Evolutionary conservation across 192 early-diverging fungal genomes (phyloP), one percentile per base, ranked within the genome.

Genomic region (Thamnidium elegans): DNA sequence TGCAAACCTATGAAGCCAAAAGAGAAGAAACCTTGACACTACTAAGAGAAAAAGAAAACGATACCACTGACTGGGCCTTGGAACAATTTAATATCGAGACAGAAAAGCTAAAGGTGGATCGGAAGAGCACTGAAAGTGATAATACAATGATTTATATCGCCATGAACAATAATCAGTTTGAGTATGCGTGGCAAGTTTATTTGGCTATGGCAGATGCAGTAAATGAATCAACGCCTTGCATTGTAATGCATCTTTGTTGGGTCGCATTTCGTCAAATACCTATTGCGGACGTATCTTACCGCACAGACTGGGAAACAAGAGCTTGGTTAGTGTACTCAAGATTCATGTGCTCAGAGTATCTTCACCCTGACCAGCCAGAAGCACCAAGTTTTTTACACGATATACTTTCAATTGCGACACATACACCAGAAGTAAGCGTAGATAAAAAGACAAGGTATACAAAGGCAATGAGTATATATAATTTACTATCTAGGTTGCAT

Each of bases 151-250:
- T 69, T 0, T 69, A 63, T 30, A 63, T 50, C n/a, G 50, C 61
- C 3, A 55, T 69, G 30, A 42, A 39, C 8, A 63, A 63, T 44
- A 42, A 50, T 8, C 61, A 63, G 30, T 69, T 55, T 43, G 68
- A 69, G 14, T 63, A 69, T 31, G 68, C 61, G 15, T 69, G 68
- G 68, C 51, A 63, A 45, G 19, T 63, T 1, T 69, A 50, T 42
- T 17, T 58, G 11, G 44, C 44, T 30, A 69, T 63, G 68, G 62
- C 44, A 21, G 30, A 63, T 4, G 31, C 32, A 2, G 54, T 69
- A 6, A 55, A 64, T 52, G 48, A 47, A 15, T 46, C 52, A 14
- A 69, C 60, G 4, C 54, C 60, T 21, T 21, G 68, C 10, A 51
- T 69, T 15, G 50, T 39, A 5, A 69, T 69, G 68, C 53, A 55